Base-by-base conservation (phyloP, 768 basidiomycete species). In the Tulasnella sp. region DNA sequence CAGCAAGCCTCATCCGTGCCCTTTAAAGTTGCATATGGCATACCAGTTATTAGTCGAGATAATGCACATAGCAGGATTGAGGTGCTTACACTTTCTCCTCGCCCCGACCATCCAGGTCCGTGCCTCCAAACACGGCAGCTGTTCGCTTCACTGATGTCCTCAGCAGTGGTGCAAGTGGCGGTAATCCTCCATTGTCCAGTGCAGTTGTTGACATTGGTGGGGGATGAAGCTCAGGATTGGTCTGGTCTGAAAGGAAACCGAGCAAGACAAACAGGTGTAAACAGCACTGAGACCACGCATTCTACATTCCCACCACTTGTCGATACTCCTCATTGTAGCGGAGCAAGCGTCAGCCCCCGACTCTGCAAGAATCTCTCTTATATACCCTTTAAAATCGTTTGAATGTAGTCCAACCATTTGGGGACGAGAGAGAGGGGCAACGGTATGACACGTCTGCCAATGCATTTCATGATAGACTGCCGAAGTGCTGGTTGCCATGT, bases 141-240 rank as follows among this genome's bases (percentile, higher is more conserved):
- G 93, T 93, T 32, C 91, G 88, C 84, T 91, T 92, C n/a, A 91
- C 90, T 79, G 88, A 89, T 77, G 84, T 84, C 81, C 87, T 88
- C 67, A 92, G 87, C 40, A 94, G 83, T 10, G 90, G 87, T 73
- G 92, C 91, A 20, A 94, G 85, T 7, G 92, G 86, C 4, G 92
- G 73, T 18, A 80, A 48, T 67, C 61, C 61, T 67, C 61, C 61
- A 67, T 67, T 67, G 61, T 67, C 61, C 15, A 61, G 57, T 15
- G 57, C 57, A 61, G n/a, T 61, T 61, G 57, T 61, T 23, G 57
- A 61, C 57, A 61, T 61, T n/a, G 11, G 23, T 29, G 57, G 57
- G 18, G 57, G 35, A 35, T 35, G 23, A 57, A 26, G 55, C 9
- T 26, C 5, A 11, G 57, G 57, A 23, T 23, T n/a, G 57, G 57